Evolutionary conservation across 495 filamentous ascomycete genomes (phyloP), one percentile per base, ranked within the genome.

Genomic region (Annulohypoxylon stygium): DNA sequence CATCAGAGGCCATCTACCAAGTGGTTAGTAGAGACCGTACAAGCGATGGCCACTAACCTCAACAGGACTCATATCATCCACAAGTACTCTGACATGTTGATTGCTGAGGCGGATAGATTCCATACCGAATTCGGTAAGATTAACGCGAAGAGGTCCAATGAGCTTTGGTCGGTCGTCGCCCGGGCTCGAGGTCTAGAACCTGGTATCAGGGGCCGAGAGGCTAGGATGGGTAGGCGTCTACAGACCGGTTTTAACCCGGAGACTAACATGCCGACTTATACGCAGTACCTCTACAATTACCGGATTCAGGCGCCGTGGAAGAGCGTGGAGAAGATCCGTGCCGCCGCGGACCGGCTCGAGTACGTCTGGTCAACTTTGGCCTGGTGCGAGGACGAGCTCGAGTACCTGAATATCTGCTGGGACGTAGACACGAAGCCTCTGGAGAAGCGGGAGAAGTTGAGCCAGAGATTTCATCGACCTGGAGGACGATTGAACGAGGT

Each of bases 331-430:
- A 10, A n/a, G 14, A 48, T 66, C 2, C 63, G 51, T 10, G n/a
- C 3, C 1, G 30, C 34, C 9, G 62, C 62, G 4, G 37, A 65
- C 25, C 10, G 25, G 50, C 62, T 65, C 25, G 50, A 65, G 50
- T 45, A 65, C 2, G 50, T 57, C 16, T 57, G 62, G 62, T 16
- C 11, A 14, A 43, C 62, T 34, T 12, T 65, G 7, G 4, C 23
- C 4, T 37, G 47, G 12, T 64, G 61, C 34, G 61, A 64, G 30
- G 37, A 53, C 23, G 47, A 65, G 14, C 37, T 65, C 7, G 33
- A 20, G 6, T 65, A 41, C 23, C 30, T 65, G 62, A 65, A 65
- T 25, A 43, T 65, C 33, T 65, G 62, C 62, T 30, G 30, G 30
- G 2, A 30, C 30, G 30, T 30, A 6, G 5, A 30, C 0, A 30